Conservation (phyloP, 495 filamentous ascomycete genomes). For the Cercophora scortea region DNA sequence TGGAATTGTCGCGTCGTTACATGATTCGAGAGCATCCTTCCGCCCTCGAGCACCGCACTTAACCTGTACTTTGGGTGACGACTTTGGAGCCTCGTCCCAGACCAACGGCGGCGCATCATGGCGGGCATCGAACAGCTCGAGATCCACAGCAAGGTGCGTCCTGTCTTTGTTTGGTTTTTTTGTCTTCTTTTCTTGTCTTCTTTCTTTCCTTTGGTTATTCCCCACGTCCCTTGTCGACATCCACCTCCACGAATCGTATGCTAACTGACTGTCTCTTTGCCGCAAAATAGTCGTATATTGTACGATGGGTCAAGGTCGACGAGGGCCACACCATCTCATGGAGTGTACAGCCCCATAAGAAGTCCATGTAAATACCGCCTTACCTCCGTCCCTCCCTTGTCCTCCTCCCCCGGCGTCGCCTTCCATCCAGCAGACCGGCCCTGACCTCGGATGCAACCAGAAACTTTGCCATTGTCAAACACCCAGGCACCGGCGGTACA, state of each 20-base stretch:
- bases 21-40: too few species aligned
- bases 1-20: too few species aligned
- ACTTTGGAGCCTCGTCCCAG: background rate
- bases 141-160: conserved; percentile 87
- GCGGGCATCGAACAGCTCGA: conserved; percentile 95
- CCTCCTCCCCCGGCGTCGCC: too few species aligned
- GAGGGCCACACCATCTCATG: conserved; percentile 89
- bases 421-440: background rate
- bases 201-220: too few species aligned
- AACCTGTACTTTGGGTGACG: background rate
- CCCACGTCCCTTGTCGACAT: background rate
- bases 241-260: background rate
- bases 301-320: conserved; percentile 91
- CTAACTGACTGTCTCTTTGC: background rate
- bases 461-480: conserved; percentile 96
- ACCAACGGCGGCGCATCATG: conserved; percentile 41
- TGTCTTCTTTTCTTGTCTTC: background rate
- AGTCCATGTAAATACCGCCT: conserved; percentile 58
- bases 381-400: background rate
- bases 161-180: background rate
- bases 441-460: conserved; percentile 22
- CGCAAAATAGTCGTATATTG: conserved; percentile 74
- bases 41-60: too few species aligned
- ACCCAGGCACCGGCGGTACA: conserved; percentile 64
- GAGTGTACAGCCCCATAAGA: conserved; percentile 95